Evolutionary conservation across 1,284 basidiomycete genomes (phyloP).

Genomic region (Sphaerobolus stellatus): DNA sequence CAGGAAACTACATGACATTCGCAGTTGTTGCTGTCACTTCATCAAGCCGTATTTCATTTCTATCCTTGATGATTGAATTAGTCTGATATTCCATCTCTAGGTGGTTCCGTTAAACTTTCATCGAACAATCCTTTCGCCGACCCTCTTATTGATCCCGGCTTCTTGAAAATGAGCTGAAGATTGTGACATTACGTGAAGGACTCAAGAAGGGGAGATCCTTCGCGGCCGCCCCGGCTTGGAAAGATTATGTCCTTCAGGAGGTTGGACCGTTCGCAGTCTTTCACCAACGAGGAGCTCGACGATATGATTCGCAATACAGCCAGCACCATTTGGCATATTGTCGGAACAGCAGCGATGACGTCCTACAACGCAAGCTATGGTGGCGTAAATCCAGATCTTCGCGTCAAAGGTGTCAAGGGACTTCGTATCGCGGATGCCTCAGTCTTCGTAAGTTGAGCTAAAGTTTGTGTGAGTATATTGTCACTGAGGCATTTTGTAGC

Average conservation of each 20-base stretch:
- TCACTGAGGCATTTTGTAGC: constrained; percentile 14
- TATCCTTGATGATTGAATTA: background rate
- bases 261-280: constrained; percentile 20
- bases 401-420: constrained; percentile 47
- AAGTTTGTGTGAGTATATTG: too few relatives aligned
- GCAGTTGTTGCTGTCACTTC: constrained; percentile 22
- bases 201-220: constrained; percentile 33
- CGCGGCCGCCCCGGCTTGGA: constrained; percentile 32
- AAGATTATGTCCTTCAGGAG: constrained; percentile 31
- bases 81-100: constrained; percentile 18
- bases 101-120: constrained; percentile 38
- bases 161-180: constrained; percentile 41
- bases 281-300: constrained; percentile 27
- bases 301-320: constrained; percentile 21
- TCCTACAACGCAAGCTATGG: constrained; percentile 27
- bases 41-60: constrained; percentile 16
- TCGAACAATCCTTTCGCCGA: constrained; percentile 39
- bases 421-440: constrained; percentile 28
- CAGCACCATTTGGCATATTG: constrained; percentile 26
- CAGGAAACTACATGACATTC: background rate
- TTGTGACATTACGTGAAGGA: constrained; percentile 33
- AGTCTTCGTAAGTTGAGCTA: too few relatives aligned
- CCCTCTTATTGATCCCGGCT: constrained; percentile 46
- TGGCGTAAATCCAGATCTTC: constrained; percentile 54
- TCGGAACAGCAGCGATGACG: constrained; percentile 29